phyloP scores from a whole-genome alignment of 768 basidiomycete genomes.

The Antrodiella citrinella region DNA sequence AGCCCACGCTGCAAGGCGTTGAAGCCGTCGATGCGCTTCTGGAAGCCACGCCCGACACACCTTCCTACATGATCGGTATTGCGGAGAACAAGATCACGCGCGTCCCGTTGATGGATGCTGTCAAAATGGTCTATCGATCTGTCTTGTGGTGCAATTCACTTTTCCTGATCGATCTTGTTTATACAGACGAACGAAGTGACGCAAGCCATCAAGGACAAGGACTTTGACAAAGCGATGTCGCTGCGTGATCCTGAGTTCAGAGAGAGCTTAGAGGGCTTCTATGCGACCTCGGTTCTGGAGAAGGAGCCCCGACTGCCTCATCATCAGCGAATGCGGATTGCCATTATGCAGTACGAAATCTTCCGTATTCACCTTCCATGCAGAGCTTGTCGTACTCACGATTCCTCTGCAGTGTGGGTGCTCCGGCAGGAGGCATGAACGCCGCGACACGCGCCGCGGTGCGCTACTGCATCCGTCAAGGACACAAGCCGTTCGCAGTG shows the following conservation, averaged over 20 bases:
- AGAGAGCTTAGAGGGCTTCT: slow-evolving; percentile 84
- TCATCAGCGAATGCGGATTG: slow-evolving; percentile 65
- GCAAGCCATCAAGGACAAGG: slow-evolving; percentile 68
- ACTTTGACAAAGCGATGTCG: slow-evolving; percentile 83
- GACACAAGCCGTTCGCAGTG: slow-evolving; percentile 87
- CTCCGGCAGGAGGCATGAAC: slow-evolving; percentile 98
- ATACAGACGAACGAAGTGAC: slow-evolving; percentile 79
- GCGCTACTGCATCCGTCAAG: slow-evolving; percentile 86
- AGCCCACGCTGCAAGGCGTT: slow-evolving; percentile 95
- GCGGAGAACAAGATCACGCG: slow-evolving; percentile 93
- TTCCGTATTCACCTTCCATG: slow-evolving; percentile 7
- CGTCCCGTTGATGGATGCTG: slow-evolving; percentile 89
- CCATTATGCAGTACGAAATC: slow-evolving; percentile 75
- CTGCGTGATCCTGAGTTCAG: slow-evolving; percentile 87
- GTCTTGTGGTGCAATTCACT: slow-evolving; percentile 4
- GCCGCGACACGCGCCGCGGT: slow-evolving; percentile 93
- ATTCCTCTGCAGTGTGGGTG: slow-evolving; percentile 62
- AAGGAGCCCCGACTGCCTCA: slow-evolving; percentile 23
- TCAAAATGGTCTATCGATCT: slow-evolving; percentile 54
- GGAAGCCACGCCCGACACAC: slow-evolving; percentile 78
- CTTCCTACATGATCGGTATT: slow-evolving; percentile 96
- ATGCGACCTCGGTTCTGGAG: slow-evolving; percentile 57
- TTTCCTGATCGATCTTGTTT: not conserved
- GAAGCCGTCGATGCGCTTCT: slow-evolving; percentile 88
- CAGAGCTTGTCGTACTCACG: not conserved